A percentile compares a stretch with the other conserved stretches of the same genome.
phyloP scores from a whole-genome alignment of 257 asterid genomes.

The Solanum sparsipilum region DNA sequence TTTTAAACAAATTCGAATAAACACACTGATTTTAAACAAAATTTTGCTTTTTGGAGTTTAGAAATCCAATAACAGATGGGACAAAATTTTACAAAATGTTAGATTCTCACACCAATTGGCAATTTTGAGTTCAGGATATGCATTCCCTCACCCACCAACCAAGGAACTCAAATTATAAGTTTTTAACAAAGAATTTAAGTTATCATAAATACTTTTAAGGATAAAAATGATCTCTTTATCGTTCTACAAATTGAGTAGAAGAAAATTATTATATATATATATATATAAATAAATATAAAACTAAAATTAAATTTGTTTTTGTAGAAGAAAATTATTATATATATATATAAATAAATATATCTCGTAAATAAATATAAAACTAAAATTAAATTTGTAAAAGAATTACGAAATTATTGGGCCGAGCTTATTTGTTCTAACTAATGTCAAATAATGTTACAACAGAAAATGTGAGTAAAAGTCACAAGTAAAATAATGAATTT shows the following conservation, averaged over 20 bases:
- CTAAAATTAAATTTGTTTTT: too few relatives aligned
- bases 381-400: too few relatives aligned
- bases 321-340: too few relatives aligned
- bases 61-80: neutral
- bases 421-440: neutral
- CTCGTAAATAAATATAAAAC: too few relatives aligned
- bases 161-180: neutral
- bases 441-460: neutral
- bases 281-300: too few relatives aligned
- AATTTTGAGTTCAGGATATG: neutral
- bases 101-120: neutral
- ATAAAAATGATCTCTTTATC: neutral
- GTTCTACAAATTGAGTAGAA: neutral
- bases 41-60: neutral
- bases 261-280: too few relatives aligned
- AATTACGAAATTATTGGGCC: neutral
- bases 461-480: neutral
- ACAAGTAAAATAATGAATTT: neutral
- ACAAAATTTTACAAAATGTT: neutral
- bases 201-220: neutral
- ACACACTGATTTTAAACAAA: neutral
- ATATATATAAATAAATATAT: too few relatives aligned
- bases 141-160: neutral
- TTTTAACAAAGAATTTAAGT: neutral
- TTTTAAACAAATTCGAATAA: neutral